These are phyloP conservation scores for Phylloporus sp. DNA, from an alignment of 768 basidiomycete genomes.

Conservation along the genomic window DNA sequence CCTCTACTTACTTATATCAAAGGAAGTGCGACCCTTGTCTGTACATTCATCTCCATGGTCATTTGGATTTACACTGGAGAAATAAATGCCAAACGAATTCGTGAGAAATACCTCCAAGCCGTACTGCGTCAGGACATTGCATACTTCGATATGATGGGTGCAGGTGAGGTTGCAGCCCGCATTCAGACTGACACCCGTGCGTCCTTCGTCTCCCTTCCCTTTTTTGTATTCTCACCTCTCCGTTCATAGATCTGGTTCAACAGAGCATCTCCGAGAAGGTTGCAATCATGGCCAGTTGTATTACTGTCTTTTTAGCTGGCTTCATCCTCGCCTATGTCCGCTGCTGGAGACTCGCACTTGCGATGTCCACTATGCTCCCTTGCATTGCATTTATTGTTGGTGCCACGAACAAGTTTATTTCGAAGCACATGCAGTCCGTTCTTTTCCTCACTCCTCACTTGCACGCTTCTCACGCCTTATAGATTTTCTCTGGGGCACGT, in stretches of 20 bases:
- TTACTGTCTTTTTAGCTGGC: slow-evolving; percentile 71
- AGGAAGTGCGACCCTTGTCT: slow-evolving; percentile 73
- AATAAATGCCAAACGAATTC: slow-evolving; percentile 73
- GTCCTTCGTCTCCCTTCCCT: slow-evolving; percentile 18
- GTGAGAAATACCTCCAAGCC: slow-evolving; percentile 76
- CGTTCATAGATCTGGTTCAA: slow-evolving; percentile 89
- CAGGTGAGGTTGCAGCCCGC: slow-evolving; percentile 90
- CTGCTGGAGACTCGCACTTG: slow-evolving; percentile 79
- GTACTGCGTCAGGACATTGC: slow-evolving; percentile 83
- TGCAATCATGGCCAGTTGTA: slow-evolving; percentile 57
- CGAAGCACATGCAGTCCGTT: slow-evolving; percentile 74
- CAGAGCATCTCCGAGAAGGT: slow-evolving; percentile 91
- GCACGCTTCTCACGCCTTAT: not conserved
- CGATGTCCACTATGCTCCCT: slow-evolving; percentile 75
- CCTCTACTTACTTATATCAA: not conserved
- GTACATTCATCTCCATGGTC: slow-evolving; percentile 69
- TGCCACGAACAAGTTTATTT: too few relatives aligned
- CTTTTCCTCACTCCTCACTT: not conserved
- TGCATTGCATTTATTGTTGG: slow-evolving; percentile 73
- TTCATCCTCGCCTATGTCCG: slow-evolving; percentile 68
- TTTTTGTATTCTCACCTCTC: too few relatives aligned
- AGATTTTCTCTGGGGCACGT: slow-evolving; percentile 69
- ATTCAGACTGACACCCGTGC: slow-evolving; percentile 85
- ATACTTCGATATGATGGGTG: slow-evolving; percentile 87
- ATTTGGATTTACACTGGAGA: slow-evolving; percentile 75